Evolutionary conservation across 441 rosid genomes (phyloP).

Genomic region (Rhodomyrtus psidioides): DNA sequence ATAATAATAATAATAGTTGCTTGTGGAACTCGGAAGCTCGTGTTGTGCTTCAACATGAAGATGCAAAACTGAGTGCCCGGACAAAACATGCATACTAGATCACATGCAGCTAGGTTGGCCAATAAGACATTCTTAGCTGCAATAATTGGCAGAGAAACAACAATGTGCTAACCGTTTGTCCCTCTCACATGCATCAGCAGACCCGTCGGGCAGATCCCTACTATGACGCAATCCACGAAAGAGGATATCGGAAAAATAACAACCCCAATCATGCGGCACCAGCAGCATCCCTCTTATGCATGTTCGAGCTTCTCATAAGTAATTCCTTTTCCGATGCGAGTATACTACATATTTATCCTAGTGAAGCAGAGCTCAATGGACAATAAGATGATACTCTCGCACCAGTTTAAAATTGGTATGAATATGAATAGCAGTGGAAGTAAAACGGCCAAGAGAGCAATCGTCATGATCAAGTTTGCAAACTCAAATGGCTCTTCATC

Average conservation of each 20-base stretch:
- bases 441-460: background rate
- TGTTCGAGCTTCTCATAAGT: background rate
- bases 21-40: background rate
- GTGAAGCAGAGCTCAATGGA: background rate
- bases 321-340: background rate
- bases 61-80: background rate
- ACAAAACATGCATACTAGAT: background rate
- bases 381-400: background rate
- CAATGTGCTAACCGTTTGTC: background rate
- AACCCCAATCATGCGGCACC: background rate
- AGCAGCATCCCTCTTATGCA: background rate
- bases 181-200: background rate
- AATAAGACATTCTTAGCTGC: background rate
- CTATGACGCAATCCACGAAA: background rate
- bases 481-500: background rate
- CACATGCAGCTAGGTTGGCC: background rate
- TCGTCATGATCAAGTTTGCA: background rate
- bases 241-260: background rate
- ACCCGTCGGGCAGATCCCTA: background rate
- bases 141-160: background rate
- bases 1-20: background rate
- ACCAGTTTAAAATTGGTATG: background rate
- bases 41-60: background rate
- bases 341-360: background rate
- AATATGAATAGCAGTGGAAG: background rate